Conservation (phyloP, 2,329 filamentous ascomycete genomes). For the Drechslerella coelobrocha region DNA sequence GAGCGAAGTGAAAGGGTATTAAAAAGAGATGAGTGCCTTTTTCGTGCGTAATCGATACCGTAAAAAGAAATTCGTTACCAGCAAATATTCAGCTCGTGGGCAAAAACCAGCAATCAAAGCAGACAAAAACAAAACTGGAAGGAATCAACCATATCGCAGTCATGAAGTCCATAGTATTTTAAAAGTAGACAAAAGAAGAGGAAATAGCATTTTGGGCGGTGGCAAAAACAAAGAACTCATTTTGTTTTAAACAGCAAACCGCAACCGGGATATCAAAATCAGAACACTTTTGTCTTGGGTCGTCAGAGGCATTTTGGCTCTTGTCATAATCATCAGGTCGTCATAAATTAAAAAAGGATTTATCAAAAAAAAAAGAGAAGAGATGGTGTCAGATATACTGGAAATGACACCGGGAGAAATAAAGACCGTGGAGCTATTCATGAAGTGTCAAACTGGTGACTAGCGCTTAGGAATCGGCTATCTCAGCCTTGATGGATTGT, state of each 20-base stretch:
- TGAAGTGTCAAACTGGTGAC: background rate
- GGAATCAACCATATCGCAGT: constrained; percentile 49
- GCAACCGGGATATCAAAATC: constrained; percentile 24
- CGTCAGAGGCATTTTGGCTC: constrained; percentile 32
- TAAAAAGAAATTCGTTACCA: constrained; percentile 47
- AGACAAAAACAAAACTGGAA: constrained; percentile 35
- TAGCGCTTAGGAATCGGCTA: constrained; percentile 29
- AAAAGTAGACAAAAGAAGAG: constrained; percentile 22
- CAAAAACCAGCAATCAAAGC: constrained; percentile 40
- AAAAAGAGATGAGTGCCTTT: constrained; percentile 1
- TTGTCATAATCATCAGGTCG: constrained; percentile 38
- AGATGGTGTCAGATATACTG: constrained; percentile 10
- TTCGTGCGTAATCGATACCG: constrained; percentile 7
- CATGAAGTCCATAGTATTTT: constrained; percentile 27
- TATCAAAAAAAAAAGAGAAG: background rate
- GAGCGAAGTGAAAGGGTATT: background rate
- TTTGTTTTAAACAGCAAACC: constrained; percentile 22
- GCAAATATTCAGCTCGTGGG: constrained; percentile 14
- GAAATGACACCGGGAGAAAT: constrained; percentile 2
- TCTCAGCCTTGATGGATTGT: constrained; percentile 40
- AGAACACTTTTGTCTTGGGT: constrained; percentile 45
- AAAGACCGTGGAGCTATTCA: constrained; percentile 10
- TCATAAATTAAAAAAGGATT: constrained; percentile 24
- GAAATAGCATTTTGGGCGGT: constrained; percentile 7
- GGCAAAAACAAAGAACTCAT: background rate